Evolutionary conservation across 192 early-diverging fungal genomes (phyloP).

Genomic region (Lunasporangiospora selenospora): DNA sequence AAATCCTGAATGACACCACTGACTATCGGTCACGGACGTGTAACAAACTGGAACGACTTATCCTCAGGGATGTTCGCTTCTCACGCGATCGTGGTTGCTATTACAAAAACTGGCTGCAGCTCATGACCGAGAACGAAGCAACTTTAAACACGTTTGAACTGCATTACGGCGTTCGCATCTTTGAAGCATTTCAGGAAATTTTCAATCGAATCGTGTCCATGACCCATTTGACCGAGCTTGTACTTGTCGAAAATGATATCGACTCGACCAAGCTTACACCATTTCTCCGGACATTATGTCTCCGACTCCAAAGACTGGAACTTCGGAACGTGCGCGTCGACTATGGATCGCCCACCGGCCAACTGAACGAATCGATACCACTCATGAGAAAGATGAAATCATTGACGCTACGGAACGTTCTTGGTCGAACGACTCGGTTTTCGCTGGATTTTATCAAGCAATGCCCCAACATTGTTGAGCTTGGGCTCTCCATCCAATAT

Average conservation of each 20-base stretch:
- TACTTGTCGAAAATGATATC: conserved; percentile 13
- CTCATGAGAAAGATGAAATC: conserved; percentile 24
- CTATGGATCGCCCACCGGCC: background rate
- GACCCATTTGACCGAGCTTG: conserved; percentile 8
- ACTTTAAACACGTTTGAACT: conserved; percentile 13
- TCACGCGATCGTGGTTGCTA: conserved; percentile 20
- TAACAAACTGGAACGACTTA: conserved; percentile 16
- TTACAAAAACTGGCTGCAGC: conserved; percentile 19
- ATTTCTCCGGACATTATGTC: conserved; percentile 19
- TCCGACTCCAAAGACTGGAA: conserved; percentile 15
- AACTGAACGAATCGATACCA: background rate
- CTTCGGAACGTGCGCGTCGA: conserved; percentile 24
- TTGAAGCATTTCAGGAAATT: conserved; percentile 18
- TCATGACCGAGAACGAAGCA: conserved; percentile 11
- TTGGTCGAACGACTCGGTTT: conserved; percentile 5
- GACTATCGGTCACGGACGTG: conserved; percentile 11
- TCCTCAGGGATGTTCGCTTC: conserved; percentile 20
- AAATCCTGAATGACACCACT: conserved; percentile 17
- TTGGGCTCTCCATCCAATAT: background rate
- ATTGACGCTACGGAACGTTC: conserved; percentile 4
- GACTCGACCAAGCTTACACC: conserved; percentile 9
- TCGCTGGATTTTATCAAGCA: conserved; percentile 12
- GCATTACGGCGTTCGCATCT: conserved; percentile 8
- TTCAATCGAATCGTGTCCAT: conserved; percentile 4
- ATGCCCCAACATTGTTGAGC: conserved; percentile 26